These are phyloP conservation scores for Pleoardoris graminearum DNA, from an alignment of 2,329 filamentous ascomycete genomes.

Conservation along the genomic window DNA sequence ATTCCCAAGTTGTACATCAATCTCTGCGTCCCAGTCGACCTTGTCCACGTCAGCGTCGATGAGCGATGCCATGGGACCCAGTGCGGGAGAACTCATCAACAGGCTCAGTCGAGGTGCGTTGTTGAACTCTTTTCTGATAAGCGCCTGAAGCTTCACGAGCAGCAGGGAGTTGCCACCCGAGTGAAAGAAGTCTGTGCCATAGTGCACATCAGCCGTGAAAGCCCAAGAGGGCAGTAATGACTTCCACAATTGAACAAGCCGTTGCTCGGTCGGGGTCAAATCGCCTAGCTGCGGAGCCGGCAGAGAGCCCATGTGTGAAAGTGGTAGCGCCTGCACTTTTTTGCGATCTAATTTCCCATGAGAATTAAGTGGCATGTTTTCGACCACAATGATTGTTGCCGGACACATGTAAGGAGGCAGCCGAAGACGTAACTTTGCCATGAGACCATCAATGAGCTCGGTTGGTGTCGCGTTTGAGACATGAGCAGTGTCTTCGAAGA, in stretches of 20 bases:
- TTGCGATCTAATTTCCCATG: conserved; percentile 17
- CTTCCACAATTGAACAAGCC: conserved; percentile 12
- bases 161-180: conserved; percentile 51
- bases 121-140: conserved; percentile 40
- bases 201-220: conserved; percentile 1
- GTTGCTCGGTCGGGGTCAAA: conserved; percentile 8
- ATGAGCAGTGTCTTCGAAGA: neutral
- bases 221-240: conserved; percentile 10
- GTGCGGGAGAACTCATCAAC: conserved; percentile 46
- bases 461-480: neutral
- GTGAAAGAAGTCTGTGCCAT: conserved; percentile 47
- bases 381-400: neutral
- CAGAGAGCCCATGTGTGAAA: conserved; percentile 10
- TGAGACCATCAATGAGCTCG: neutral
- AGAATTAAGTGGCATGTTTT: neutral
- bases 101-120: conserved; percentile 23
- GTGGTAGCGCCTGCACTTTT: conserved; percentile 20
- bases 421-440: neutral
- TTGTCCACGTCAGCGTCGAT: neutral
- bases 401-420: neutral
- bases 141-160: conserved; percentile 44
- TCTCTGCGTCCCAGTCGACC: conserved; percentile 50
- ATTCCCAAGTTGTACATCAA: neutral
- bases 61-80: conserved; percentile 46
- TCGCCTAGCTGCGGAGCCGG: neutral